phyloP scores from a whole-genome alignment of 768 basidiomycete genomes.

The Amanita jacksonii region DNA sequence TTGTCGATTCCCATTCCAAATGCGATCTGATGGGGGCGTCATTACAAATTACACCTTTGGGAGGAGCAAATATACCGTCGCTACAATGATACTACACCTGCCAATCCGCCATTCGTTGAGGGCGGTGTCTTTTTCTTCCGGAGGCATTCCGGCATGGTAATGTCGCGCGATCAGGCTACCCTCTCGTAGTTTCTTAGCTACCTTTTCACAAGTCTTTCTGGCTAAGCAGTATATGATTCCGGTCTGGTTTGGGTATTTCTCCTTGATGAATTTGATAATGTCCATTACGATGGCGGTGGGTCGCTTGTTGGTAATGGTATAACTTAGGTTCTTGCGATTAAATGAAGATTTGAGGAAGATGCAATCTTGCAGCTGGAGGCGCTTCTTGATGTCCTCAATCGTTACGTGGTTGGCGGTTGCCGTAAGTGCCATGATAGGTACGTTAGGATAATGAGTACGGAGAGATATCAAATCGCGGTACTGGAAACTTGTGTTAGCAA shows the following conservation, averaged over 20 bases:
- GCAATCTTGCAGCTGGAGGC: conserved; percentile 51
- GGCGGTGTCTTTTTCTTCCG: conserved; percentile 49
- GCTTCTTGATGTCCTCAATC: conserved; percentile 67
- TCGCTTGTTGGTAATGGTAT: conserved; percentile 42
- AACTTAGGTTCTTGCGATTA: conserved; percentile 88
- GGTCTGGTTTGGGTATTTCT: conserved; percentile 43
- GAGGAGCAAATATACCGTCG: conserved; percentile 54
- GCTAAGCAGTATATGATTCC: conserved; percentile 84
- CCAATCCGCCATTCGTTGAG: conserved; percentile 71
- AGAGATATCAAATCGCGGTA: conserved; percentile 60
- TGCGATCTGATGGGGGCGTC: conserved; percentile 51
- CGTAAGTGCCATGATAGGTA: conserved; percentile 94
- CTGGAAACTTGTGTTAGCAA: conserved; percentile 26
- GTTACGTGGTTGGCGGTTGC: conserved; percentile 84
- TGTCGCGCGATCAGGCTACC: conserved; percentile 58
- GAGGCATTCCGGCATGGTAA: conserved; percentile 77
- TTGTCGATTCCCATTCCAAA: conserved; percentile 99
- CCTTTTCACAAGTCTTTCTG: conserved; percentile 67
- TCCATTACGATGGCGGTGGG: conserved; percentile 37
- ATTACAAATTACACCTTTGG: conserved; percentile 5
- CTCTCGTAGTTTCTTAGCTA: conserved; percentile 59
- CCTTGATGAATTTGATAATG: conserved; percentile 61
- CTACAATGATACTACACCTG: conserved; percentile 74
- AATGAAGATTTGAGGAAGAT: conserved; percentile 73
- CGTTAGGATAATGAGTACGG: conserved; percentile 61